Evolutionary conservation across 768 basidiomycete species (phyloP), one percentile per base, ranked within the genome.

Genomic region (Mycena floridula): DNA sequence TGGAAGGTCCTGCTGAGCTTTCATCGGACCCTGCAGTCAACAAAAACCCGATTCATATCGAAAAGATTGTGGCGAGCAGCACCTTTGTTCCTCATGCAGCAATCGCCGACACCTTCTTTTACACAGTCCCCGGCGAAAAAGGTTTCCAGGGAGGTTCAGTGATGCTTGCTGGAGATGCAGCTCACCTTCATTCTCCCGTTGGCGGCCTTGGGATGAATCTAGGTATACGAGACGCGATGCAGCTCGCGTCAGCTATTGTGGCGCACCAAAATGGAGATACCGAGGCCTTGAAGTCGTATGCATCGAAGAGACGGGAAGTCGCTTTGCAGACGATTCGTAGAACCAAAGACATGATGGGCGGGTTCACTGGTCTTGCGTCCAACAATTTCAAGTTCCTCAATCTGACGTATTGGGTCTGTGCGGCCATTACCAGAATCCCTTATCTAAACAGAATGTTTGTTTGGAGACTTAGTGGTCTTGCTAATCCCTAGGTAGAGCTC

Each of bases 131-230:
- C 2, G 44, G 44, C 2, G 44, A 28, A 13, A 35, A 7, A 15
- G 32, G 32, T 3, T 18, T 15, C 18, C 13, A 35, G 18, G 32
- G 32, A 15, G 32, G 32, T 4, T 15, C 18, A 15, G 32, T 35
- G 15, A 35, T 35, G 32, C 18, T 35, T 13, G 32, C 18, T 4
- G 32, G 32, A 18, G 32, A 35, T 35, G 18, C 15, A 15, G 32
- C 32, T 7, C 32, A 35, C 32, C 13, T 35, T 47, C 28, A 9
- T 22, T 20, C 42, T 43, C 48, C 69, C 15, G 61, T 59, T 3
- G 73, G 73, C 4, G 73, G 73, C 2, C 72, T 72, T 44, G 73
- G 72, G 6, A 70, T 74, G 70, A 73, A 72, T 48, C 59, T 74
- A 23, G 68, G 72, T 4, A 50, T 74, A 13, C 61, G 70, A 21